phyloP scores from a whole-genome alignment of 1,139 yeast genomes.

The Candida sanyaensis region DNA sequence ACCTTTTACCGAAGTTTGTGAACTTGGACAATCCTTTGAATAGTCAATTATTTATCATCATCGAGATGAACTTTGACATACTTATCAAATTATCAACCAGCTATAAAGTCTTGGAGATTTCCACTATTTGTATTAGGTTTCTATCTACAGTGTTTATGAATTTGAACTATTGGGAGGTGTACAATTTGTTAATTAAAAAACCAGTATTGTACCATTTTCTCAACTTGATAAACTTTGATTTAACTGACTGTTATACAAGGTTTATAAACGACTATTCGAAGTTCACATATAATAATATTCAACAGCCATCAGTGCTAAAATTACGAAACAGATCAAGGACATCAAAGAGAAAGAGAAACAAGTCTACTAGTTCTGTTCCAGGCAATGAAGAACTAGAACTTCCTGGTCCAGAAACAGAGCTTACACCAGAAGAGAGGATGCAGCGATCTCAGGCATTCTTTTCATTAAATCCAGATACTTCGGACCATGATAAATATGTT shows the following conservation, averaged over 20 bases:
- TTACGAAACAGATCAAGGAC: constrained; percentile 8
- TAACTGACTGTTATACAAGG: constrained; percentile 39
- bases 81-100: constrained; percentile 38
- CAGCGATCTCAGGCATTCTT: constrained; percentile 18
- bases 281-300: constrained; percentile 24
- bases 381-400: constrained; percentile 12
- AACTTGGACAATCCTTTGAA: constrained; percentile 30
- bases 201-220: constrained; percentile 48
- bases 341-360: constrained; percentile 6
- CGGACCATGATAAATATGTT: constrained; percentile 31
- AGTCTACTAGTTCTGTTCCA: background rate
- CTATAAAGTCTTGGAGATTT: constrained; percentile 30
- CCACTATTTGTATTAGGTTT: constrained; percentile 40
- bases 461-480: constrained; percentile 18
- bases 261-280: constrained; percentile 38
- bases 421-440: constrained; percentile 9
- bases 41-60: constrained; percentile 34
- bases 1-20: constrained; percentile 25
- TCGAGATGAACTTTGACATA: constrained; percentile 43
- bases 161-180: constrained; percentile 49
- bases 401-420: constrained; percentile 5
- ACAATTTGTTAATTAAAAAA: constrained; percentile 44
- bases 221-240: constrained; percentile 38
- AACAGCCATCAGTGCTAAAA: constrained; percentile 13
- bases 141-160: constrained; percentile 41